phyloP scores from a whole-genome alignment of 2,329 filamentous ascomycete genomes.

The Colletotrichum gloeosporioides region DNA sequence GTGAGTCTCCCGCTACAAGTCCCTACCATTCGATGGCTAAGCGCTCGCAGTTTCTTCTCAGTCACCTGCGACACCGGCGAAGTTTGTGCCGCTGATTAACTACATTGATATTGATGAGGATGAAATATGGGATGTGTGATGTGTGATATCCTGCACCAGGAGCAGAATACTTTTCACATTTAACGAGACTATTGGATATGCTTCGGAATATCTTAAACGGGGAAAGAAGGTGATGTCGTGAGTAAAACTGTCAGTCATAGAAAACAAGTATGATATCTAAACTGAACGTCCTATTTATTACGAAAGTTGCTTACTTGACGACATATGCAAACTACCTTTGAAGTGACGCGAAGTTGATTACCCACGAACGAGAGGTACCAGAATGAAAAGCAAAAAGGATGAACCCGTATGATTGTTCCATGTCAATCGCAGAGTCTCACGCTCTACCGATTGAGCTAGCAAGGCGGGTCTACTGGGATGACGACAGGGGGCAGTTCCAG shows the following conservation, averaged over 20 bases:
- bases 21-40: fast-evolving
- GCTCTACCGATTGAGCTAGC: constrained; percentile 77
- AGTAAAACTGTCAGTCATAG: fast-evolving
- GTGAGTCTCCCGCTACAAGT: neutral
- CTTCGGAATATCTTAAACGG: fast-evolving
- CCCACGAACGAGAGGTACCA: neutral
- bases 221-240: fast-evolving
- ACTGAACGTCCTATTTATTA: fast-evolving
- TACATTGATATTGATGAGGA: neutral
- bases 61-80: neutral
- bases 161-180: neutral
- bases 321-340: neutral
- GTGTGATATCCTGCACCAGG: neutral
- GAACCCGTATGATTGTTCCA: neutral
- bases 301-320: fast-evolving
- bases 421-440: constrained; percentile 63
- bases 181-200: fast-evolving
- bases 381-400: neutral
- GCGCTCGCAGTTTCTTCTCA: neutral
- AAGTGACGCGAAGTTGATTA: fast-evolving
- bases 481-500: neutral
- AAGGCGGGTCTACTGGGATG: neutral
- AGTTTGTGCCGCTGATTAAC: neutral
- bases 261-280: fast-evolving
- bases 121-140: neutral